Percentiles rank a stretch among this genome's conserved stretches.
phyloP scores from a whole-genome alignment of 768 basidiomycete species.

The Termitomyces sp. region DNA sequence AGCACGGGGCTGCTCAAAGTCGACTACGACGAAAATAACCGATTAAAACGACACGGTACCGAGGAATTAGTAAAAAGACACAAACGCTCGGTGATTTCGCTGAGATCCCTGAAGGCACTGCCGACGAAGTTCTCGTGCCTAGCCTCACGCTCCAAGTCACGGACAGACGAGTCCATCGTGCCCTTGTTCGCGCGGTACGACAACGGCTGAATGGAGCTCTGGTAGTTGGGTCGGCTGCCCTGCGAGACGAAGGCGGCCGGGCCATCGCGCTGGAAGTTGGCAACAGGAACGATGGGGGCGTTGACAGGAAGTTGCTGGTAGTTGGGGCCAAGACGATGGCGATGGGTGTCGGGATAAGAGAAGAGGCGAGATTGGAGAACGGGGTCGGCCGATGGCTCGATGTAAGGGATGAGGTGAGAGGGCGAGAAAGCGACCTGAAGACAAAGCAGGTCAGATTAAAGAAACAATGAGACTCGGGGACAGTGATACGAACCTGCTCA shows the following conservation, averaged over 20 bases:
- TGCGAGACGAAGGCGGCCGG: constrained; percentile 64
- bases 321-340: constrained; percentile 76
- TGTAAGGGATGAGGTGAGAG: constrained; percentile 80
- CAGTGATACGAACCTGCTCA: constrained; percentile 62
- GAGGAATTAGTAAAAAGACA: constrained; percentile 8
- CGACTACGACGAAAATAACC: constrained; percentile 38
- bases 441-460: not conserved
- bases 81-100: constrained; percentile 77
- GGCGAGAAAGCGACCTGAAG: constrained; percentile 76
- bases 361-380: constrained; percentile 93
- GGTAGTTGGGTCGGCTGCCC: constrained; percentile 84
- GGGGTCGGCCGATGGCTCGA: constrained; percentile 88
- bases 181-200: constrained; percentile 48
- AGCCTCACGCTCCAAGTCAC: constrained; percentile 32
- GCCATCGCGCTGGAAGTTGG: constrained; percentile 94
- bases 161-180: constrained; percentile 33
- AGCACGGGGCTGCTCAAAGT: constrained; percentile 80
- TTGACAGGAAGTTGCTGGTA: constrained; percentile 90
- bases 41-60: not conserved
- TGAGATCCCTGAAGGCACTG: constrained; percentile 60
- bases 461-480: constrained; percentile 6
- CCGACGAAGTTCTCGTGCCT: constrained; percentile 76
- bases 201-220: constrained; percentile 70
- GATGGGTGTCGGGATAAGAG: constrained; percentile 89
- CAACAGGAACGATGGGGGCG: constrained; percentile 61